These are phyloP conservation scores for Cicer arietinum DNA, from an alignment of 306 rosid species.

Conservation along the genomic window DNA sequence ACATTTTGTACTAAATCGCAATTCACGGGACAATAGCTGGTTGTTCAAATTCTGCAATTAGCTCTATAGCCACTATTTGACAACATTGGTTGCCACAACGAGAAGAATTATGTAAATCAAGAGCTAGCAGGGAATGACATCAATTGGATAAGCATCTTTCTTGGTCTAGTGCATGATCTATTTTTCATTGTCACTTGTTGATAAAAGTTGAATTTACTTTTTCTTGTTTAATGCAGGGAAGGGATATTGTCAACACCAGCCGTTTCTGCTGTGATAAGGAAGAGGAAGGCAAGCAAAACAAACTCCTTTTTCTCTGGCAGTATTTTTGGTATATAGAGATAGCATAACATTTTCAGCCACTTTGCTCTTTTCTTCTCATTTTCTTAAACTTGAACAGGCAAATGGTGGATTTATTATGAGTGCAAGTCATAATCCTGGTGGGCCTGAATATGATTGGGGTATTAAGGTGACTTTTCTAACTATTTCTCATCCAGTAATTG, in stretches of 20 bases:
- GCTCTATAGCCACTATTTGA: too few species aligned
- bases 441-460: slow-evolving; percentile 99
- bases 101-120: slow-evolving; percentile 35
- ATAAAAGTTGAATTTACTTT: slow-evolving; percentile 36
- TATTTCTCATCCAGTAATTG: slow-evolving; percentile 21
- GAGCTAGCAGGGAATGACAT: slow-evolving; percentile 10
- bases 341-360: slow-evolving; percentile 27
- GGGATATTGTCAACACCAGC: slow-evolving; percentile 97
- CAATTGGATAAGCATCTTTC: slow-evolving; percentile 12
- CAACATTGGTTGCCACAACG: not conserved
- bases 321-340: slow-evolving; percentile 44
- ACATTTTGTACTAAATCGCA: too few species aligned
- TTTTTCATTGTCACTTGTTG: slow-evolving; percentile 28
- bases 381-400: slow-evolving; percentile 61
- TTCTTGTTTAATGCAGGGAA: slow-evolving; percentile 62
- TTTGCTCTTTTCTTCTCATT: slow-evolving; percentile 21
- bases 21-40: too few species aligned
- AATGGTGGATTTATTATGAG: slow-evolving; percentile 99
- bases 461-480: slow-evolving; percentile 75
- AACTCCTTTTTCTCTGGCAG: slow-evolving; percentile 15
- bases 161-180: slow-evolving; percentile 19
- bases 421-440: slow-evolving; percentile 99
- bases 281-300: slow-evolving; percentile 69
- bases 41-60: too few species aligned
- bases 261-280: slow-evolving; percentile 94